Conservation (phyloP, 768 basidiomycete genomes). For the Tylopilus sp. region DNA sequence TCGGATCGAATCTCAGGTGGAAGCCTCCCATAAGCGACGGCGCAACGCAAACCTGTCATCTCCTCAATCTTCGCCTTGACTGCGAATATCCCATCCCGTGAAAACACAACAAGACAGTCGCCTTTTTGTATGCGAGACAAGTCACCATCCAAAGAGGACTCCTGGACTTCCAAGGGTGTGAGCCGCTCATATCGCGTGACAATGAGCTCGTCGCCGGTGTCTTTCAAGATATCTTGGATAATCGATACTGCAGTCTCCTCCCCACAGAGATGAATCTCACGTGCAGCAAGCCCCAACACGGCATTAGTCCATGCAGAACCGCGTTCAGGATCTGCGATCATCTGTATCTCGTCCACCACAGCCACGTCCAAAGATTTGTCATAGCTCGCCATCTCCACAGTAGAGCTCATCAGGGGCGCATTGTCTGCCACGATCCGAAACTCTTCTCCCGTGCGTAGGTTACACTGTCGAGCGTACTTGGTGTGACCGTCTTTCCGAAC, state of each 20-base stretch:
- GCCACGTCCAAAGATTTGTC: conserved; percentile 61
- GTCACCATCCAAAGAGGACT: conserved; percentile 59
- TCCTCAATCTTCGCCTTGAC: conserved; percentile 72
- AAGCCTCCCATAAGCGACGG: conserved; percentile 88
- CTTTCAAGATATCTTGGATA: conserved; percentile 61
- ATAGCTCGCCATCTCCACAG: conserved; percentile 84
- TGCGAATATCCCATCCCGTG: conserved; percentile 68
- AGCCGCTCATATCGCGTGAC: conserved; percentile 85
- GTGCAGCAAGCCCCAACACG: conserved; percentile 69
- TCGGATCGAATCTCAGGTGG: conserved; percentile 91
- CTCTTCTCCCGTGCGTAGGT: conserved; percentile 92
- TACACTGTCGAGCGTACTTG: conserved; percentile 63
- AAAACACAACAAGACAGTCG: conserved; percentile 91
- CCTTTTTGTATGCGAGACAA: conserved; percentile 64
- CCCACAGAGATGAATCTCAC: conserved; percentile 91
- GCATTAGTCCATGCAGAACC: conserved; percentile 84
- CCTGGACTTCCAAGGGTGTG: conserved; percentile 73
- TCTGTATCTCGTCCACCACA: conserved; percentile 96
- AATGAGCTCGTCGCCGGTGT: conserved; percentile 79
- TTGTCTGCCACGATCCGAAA: conserved; percentile 59
- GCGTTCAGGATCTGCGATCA: conserved; percentile 77
- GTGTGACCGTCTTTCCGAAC: conserved; percentile 39
- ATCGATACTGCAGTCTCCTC: conserved; percentile 89
- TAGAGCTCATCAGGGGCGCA: conserved; percentile 70
- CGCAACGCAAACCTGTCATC: conserved; percentile 72